Percentiles rank a stretch among this genome's conserved stretches.
Conservation (phyloP, 2,329 filamentous ascomycete species). For the Fusarium anthophilum region DNA sequence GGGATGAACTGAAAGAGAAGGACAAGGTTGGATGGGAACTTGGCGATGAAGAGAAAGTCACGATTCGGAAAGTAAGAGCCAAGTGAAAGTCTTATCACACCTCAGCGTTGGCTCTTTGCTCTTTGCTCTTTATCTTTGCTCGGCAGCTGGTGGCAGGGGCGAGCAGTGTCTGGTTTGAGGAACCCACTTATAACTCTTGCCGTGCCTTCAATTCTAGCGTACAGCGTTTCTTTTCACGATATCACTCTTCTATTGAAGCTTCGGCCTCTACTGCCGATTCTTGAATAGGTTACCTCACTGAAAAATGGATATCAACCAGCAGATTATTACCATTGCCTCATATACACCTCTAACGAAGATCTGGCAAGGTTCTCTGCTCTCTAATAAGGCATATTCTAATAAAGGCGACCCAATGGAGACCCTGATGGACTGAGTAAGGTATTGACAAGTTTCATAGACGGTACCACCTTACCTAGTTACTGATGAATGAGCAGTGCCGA, state of each 20-base stretch:
- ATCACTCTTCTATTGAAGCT: neutral
- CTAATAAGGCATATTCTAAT: neutral
- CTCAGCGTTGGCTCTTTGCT: slow-evolving; percentile 6
- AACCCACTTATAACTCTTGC: neutral
- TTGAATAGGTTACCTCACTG: neutral
- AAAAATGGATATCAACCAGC: neutral
- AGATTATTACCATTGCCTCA: neutral
- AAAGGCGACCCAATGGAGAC: neutral
- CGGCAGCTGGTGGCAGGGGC: neutral
- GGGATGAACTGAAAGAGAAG: slow-evolving; percentile 73
- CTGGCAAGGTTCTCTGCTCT: neutral
- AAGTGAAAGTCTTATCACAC: slow-evolving; percentile 42
- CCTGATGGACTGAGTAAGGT: neutral
- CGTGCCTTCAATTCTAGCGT: neutral
- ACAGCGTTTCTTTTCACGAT: neutral
- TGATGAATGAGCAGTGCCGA: neutral
- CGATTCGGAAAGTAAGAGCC: slow-evolving; percentile 72
- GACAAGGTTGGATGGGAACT: slow-evolving; percentile 88
- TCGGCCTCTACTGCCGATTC: neutral
- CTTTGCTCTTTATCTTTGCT: neutral
- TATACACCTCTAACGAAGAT: neutral
- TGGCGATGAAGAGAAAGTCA: slow-evolving; percentile 71
- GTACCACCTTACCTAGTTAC: neutral
- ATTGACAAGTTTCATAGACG: neutral
- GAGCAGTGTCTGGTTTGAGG: neutral